These are phyloP conservation scores for Rubus idaeus DNA, from an alignment of 306 rosid genomes.

Conservation along the genomic window DNA sequence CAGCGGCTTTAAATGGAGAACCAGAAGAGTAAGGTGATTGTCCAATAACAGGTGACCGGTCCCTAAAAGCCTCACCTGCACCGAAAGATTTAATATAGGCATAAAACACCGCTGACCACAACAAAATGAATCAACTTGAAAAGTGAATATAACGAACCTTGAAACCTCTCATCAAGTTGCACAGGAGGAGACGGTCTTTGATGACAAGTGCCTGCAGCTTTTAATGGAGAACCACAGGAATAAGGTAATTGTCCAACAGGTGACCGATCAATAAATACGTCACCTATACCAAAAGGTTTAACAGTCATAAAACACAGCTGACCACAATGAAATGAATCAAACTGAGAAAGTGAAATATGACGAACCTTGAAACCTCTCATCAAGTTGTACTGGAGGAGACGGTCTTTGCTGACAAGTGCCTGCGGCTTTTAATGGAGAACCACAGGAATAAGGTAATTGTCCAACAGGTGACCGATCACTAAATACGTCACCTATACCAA, in stretches of 20 bases:
- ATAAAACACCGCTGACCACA: not conserved
- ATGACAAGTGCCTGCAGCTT: no score
- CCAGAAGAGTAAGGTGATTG: not conserved
- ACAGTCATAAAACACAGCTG: no score
- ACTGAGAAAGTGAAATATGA: not conserved
- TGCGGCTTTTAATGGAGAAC: not conserved
- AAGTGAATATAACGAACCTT: not conserved
- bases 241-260: no score
- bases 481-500: not conserved
- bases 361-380: not conserved
- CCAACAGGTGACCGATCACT: not conserved
- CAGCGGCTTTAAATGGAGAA: not conserved
- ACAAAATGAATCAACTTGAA: not conserved
- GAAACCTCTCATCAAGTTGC: not conserved
- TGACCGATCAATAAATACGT: no score
- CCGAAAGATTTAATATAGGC: not conserved
- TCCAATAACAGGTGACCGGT: not conserved
- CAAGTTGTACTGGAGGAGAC: not conserved
- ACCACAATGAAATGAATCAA: no score
- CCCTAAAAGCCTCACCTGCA: not conserved
- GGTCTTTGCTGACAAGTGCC: not conserved
- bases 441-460: not conserved
- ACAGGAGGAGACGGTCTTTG: no score
- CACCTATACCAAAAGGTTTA: no score
- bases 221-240: no score